Base-by-base conservation (phyloP, 139 green algal species). In the Coccomyxa sp. region DNA sequence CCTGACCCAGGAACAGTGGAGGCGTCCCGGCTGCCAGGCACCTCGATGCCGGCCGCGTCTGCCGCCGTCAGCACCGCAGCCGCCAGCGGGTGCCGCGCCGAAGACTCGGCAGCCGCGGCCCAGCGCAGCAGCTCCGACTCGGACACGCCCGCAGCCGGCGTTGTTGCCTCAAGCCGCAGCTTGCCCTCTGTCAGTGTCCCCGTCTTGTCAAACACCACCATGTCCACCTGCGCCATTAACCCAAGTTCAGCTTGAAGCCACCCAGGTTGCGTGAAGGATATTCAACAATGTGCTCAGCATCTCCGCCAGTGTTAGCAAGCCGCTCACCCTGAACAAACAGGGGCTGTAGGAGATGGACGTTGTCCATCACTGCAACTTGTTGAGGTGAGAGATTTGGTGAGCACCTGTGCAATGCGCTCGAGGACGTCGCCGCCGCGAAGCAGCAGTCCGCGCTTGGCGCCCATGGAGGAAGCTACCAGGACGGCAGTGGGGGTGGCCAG, bases 201-300 rank as follows among this genome's bases (percentile, higher is more conserved):
- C 10, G 97, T 99, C 88, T 99, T 99, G 86, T 99, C 97, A 82
- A 98, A 94, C 31, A 95, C 92, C 14, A 98, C 85, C 1, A 89
- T 93, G 82, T 95, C 85, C 28, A 99, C 89, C 14, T 79, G 58
- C 45, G 87, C 89, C 16, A 25, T 71, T 4, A 25, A 15, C 18
- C 18, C 18, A 25, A 71, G 38, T 7, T 51, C 3, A 51, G 38
- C 38, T 11, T 51, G 38, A 51, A 51, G 38, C 38, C 3, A 3
- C 38, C 38, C 38, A 3, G 63, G 21, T 9, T 71, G 63, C 4
- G 63, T 21, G 63, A 71, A 71, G 4, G 21, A 11, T 25, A 3
- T 25, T 71, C 21, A 28, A 28, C 63, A 9, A 71, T 9, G 63
- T 21, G 21, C 4, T 11, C 1, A 28, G 7, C 21, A 28, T 71